Conservation (phyloP, 2,329 filamentous ascomycete species). For the Scopulariopsis brevicaulis region DNA sequence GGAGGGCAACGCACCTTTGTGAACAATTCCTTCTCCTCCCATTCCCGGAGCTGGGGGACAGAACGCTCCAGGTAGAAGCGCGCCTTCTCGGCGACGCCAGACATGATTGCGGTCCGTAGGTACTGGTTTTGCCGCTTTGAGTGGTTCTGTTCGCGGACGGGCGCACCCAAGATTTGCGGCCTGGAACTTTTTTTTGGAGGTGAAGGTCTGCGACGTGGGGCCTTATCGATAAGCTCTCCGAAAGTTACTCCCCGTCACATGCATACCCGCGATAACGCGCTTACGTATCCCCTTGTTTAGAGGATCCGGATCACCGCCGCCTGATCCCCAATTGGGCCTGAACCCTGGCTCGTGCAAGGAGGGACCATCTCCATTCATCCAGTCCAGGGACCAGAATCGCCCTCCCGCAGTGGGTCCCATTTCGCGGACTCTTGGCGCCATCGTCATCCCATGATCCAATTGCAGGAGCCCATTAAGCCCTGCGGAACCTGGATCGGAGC, state of each 20-base stretch:
- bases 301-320: no score
- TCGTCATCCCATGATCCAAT: no score
- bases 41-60: constrained; percentile 85
- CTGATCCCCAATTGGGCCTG: neutral
- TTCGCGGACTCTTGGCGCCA: no score
- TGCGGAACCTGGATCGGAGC: no score
- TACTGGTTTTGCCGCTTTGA: neutral
- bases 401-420: no score
- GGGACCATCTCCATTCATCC: no score
- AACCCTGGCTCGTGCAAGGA: neutral
- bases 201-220: constrained; percentile 6
- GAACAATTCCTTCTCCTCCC: constrained; percentile 87
- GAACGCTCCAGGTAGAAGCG: constrained; percentile 90
- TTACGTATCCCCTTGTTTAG: neutral
- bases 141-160: neutral
- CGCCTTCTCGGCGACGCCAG: constrained; percentile 82
- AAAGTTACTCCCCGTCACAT: neutral
- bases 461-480: no score
- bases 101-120: constrained; percentile 40
- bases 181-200: constrained; percentile 4
- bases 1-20: constrained; percentile 42
- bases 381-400: no score
- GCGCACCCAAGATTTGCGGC: neutral
- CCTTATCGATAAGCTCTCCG: neutral
- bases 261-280: neutral